Evolutionary conservation across 495 filamentous ascomycete species (phyloP).

Genomic region (Schizothecium vesticola): DNA sequence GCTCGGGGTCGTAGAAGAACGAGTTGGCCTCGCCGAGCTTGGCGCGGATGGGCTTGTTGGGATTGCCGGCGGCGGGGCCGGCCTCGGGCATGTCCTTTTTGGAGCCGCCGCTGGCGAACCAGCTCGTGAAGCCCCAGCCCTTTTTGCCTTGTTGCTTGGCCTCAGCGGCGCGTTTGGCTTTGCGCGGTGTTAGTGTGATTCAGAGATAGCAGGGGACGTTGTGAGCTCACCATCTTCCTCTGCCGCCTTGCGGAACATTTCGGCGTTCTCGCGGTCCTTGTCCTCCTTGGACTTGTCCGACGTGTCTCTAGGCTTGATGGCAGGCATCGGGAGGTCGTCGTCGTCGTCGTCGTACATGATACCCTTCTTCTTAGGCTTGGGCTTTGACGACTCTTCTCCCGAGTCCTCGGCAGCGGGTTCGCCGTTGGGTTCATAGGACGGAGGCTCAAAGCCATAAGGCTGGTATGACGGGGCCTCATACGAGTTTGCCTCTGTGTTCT

Average conservation of each 20-base stretch:
- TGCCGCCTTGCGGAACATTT: constrained; percentile 74
- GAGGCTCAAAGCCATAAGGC: constrained; percentile 49
- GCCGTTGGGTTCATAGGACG: constrained; percentile 49
- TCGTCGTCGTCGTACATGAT: constrained; percentile 75
- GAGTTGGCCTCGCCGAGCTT: constrained; percentile 92
- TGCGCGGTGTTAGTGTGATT: constrained; percentile 15
- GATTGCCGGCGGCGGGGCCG: constrained; percentile 17
- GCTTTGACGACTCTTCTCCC: constrained; percentile 37
- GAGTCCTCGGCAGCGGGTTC: constrained; percentile 33
- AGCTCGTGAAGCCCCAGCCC: constrained; percentile 76
- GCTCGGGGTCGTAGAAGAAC: constrained; percentile 89
- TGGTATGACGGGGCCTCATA: constrained; percentile 51
- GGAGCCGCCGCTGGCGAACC: constrained; percentile 58
- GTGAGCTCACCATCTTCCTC: constrained; percentile 69
- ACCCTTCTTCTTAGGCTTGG: constrained; percentile 65
- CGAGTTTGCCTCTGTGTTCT: constrained; percentile 24
- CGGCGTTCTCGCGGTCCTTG: constrained; percentile 60
- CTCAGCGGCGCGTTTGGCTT: constrained; percentile 39
- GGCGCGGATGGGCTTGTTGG: constrained; percentile 75
- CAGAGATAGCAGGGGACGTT: neutral
- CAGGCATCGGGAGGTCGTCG: constrained; percentile 43
- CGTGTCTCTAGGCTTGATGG: neutral
- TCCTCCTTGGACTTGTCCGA: constrained; percentile 49
- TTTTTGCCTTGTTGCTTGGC: constrained; percentile 52
- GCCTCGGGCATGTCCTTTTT: constrained; percentile 55